These are phyloP conservation scores for Gentiana macrophylla DNA, from an alignment of 257 asterid species.

Conservation along the genomic window DNA sequence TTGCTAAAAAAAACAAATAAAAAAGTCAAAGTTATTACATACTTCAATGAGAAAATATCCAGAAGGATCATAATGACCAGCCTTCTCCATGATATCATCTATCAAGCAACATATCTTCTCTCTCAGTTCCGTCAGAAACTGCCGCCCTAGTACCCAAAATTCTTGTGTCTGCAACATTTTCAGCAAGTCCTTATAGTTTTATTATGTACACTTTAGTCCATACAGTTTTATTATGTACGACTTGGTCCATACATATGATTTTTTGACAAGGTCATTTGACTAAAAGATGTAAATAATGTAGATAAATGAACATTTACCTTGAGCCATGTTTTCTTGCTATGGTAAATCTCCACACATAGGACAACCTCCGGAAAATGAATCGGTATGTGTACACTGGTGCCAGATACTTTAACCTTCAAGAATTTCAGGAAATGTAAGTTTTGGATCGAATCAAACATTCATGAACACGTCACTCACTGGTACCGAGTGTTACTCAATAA, in stretches of 20 bases:
- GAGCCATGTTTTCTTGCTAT: slow-evolving; percentile 34
- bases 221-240: too few relatives aligned
- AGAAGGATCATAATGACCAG: slow-evolving; percentile 54
- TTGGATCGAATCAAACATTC: not conserved
- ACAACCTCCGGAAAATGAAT: slow-evolving; percentile 64
- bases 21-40: slow-evolving; percentile 6
- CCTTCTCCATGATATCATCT: slow-evolving; percentile 71
- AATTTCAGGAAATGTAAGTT: slow-evolving; percentile 1
- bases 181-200: slow-evolving; percentile 3
- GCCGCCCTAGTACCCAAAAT: slow-evolving; percentile 75
- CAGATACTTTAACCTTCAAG: slow-evolving; percentile 47
- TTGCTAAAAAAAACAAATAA: not conserved
- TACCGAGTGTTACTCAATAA: too few relatives aligned
- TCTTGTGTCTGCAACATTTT: slow-evolving; percentile 58
- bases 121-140: slow-evolving; percentile 66
- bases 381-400: slow-evolving; percentile 28
- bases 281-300: too few relatives aligned
- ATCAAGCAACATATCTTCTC: slow-evolving; percentile 75
- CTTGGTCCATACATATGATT: too few relatives aligned
- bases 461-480: too few relatives aligned
- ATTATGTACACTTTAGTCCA: too few relatives aligned
- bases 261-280: too few relatives aligned
- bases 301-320: slow-evolving; percentile 27
- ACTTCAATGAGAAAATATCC: slow-evolving; percentile 93
- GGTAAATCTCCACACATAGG: slow-evolving; percentile 75